Percentiles rank a stretch among this genome's conserved stretches.
Evolutionary conservation across 1,139 yeast species (phyloP).

Genomic region (Yamadazyma friedrichii): DNA sequence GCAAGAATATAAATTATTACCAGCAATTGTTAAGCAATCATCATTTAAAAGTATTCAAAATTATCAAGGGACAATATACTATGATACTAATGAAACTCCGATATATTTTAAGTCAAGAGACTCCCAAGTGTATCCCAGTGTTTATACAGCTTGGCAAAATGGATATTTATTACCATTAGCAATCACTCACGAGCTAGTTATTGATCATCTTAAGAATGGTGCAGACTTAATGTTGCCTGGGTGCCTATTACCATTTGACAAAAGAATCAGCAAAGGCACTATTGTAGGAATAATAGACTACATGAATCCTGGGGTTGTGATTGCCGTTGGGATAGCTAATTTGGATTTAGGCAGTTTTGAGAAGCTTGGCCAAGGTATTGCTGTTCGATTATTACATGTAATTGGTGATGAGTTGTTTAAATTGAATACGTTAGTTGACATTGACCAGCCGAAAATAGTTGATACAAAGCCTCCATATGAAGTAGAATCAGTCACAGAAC

Average conservation of each 20-base stretch:
- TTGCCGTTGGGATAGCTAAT: slow-evolving; percentile 73
- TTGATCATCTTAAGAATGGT: slow-evolving; percentile 63
- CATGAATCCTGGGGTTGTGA: slow-evolving; percentile 59
- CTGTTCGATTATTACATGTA: slow-evolving; percentile 59
- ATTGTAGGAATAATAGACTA: slow-evolving; percentile 73
- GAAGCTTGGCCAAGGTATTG: slow-evolving; percentile 58
- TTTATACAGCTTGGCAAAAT: slow-evolving; percentile 69
- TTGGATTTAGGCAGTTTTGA: slow-evolving; percentile 47
- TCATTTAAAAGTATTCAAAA: slow-evolving; percentile 57
- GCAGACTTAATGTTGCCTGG: slow-evolving; percentile 95
- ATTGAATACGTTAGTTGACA: slow-evolving; percentile 44
- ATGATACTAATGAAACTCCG: slow-evolving; percentile 65
- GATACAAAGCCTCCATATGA: slow-evolving; percentile 23
- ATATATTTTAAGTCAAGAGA: slow-evolving; percentile 69
- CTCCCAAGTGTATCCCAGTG: slow-evolving; percentile 61
- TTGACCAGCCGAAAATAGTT: slow-evolving; percentile 39
- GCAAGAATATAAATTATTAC: slow-evolving; percentile 50
- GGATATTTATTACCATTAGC: slow-evolving; percentile 67
- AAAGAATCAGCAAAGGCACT: slow-evolving; percentile 41
- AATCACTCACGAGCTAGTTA: slow-evolving; percentile 70
- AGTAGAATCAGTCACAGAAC: slow-evolving; percentile 7
- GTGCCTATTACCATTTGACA: slow-evolving; percentile 73
- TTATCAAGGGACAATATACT: slow-evolving; percentile 60
- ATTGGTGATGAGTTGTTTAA: slow-evolving; percentile 52
- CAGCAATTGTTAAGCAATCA: slow-evolving; percentile 64